These are phyloP conservation scores for Sclerotinia nivalis DNA, from an alignment of 2,329 filamentous ascomycete genomes.

Conservation along the genomic window DNA sequence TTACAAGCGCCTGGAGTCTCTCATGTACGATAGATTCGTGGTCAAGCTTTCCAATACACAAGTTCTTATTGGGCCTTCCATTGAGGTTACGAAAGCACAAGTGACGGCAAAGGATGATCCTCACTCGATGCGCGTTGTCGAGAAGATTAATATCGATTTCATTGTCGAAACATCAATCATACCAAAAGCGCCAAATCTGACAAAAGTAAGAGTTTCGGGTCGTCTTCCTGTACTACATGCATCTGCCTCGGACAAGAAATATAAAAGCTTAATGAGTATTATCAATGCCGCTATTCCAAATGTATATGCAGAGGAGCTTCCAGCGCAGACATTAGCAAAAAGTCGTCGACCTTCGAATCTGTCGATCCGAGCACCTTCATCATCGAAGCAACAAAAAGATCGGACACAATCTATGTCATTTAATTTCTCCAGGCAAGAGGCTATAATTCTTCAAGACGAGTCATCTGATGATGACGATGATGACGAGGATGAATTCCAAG, in stretches of 20 bases:
- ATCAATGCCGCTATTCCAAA: constrained; percentile 94
- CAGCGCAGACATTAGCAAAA: constrained; percentile 21
- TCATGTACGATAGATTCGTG: constrained; percentile 98
- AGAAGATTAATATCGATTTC: constrained; percentile 97
- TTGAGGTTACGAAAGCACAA: constrained; percentile 85
- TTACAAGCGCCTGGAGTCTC: constrained; percentile 79
- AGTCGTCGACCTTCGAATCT: constrained; percentile 26
- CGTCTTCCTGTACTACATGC: constrained; percentile 91
- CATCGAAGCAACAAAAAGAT: constrained; percentile 49
- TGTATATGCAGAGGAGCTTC: constrained; percentile 57
- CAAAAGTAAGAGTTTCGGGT: constrained; percentile 87
- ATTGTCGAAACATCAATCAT: constrained; percentile 94
- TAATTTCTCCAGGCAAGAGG: constrained; percentile 69
- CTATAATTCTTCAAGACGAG: constrained; percentile 69
- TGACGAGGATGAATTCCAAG: constrained; percentile 65
- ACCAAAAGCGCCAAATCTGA: constrained; percentile 91
- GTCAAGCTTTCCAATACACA: constrained; percentile 94
- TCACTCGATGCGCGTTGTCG: constrained; percentile 83
- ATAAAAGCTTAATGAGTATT: constrained; percentile 94
- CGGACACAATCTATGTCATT: constrained; percentile 70
- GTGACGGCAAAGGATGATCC: constrained; percentile 66
- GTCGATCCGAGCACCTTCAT: constrained; percentile 28
- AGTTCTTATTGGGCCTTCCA: constrained; percentile 89
- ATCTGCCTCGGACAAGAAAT: constrained; percentile 90
- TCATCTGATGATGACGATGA: constrained; percentile 61